phyloP scores from a whole-genome alignment of 768 basidiomycete species.

The Serpula lacrymans region DNA sequence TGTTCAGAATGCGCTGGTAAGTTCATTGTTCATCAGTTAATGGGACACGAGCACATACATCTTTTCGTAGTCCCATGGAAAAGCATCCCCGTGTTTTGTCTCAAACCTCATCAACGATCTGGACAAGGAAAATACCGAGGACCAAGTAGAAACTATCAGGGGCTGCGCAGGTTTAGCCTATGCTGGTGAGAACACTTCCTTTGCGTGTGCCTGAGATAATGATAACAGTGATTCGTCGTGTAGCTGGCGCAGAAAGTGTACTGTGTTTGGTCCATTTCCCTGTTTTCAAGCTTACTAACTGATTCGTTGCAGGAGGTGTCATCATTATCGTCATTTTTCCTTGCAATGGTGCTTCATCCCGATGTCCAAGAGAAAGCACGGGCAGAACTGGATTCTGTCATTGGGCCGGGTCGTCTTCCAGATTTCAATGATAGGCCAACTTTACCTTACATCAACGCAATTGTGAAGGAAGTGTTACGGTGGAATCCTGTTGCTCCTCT shows the following conservation, averaged over 20 bases:
- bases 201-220: too few relatives aligned
- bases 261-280: too few relatives aligned
- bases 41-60: background rate
- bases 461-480: slow-evolving; percentile 28
- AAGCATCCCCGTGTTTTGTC: slow-evolving; percentile 29
- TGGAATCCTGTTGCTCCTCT: slow-evolving; percentile 32
- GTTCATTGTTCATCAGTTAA: slow-evolving; percentile 5
- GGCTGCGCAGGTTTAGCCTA: slow-evolving; percentile 47
- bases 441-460: slow-evolving; percentile 23
- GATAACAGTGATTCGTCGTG: background rate
- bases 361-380: slow-evolving; percentile 26
- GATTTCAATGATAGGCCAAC: slow-evolving; percentile 27
- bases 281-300: too few relatives aligned
- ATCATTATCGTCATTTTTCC: slow-evolving; percentile 26
- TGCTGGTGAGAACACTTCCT: slow-evolving; percentile 30
- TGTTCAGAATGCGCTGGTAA: slow-evolving; percentile 37
- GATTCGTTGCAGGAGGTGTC: slow-evolving; percentile 23
- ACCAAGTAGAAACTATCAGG: slow-evolving; percentile 33
- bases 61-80: slow-evolving; percentile 15
- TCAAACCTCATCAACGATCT: slow-evolving; percentile 23
- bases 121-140: slow-evolving; percentile 6
- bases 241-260: slow-evolving; percentile 41
- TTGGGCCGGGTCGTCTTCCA: slow-evolving; percentile 25
- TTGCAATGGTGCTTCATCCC: slow-evolving; percentile 27
- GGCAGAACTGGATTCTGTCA: slow-evolving; percentile 22